A percentile compares a stretch with the other conserved stretches of the same genome.
These are phyloP conservation scores for Barbatosphaeria neglecta DNA, from an alignment of 495 filamentous ascomycete species.

Conservation along the genomic window DNA sequence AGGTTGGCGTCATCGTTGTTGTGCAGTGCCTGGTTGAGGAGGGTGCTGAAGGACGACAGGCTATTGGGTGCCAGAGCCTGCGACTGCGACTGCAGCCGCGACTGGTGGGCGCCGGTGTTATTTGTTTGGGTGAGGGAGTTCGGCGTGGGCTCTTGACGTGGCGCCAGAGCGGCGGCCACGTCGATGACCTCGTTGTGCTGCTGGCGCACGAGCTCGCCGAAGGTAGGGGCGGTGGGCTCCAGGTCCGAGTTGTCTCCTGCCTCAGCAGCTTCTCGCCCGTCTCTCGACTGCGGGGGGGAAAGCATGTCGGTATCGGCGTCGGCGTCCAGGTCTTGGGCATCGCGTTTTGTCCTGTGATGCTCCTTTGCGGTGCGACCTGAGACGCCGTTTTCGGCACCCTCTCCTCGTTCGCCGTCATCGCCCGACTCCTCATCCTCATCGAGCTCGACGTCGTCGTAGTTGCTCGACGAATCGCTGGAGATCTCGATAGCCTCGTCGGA, in stretches of 20 bases:
- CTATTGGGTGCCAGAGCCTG: conserved; percentile 41
- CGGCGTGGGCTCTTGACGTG: conserved; percentile 18
- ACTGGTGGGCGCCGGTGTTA: neutral
- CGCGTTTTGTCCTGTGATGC: conserved; percentile 16
- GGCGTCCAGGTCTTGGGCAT: conserved; percentile 24
- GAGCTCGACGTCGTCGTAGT: conserved; percentile 21
- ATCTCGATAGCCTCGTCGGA: conserved; percentile 35
- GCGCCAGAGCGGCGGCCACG: conserved; percentile 50
- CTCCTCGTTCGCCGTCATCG: conserved; percentile 3
- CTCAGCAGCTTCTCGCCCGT: conserved; percentile 29
- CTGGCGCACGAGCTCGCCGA: conserved; percentile 74
- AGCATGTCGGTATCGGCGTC: conserved; percentile 13
- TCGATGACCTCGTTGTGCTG: conserved; percentile 71
- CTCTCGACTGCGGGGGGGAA: conserved; percentile 3
- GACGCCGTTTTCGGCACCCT: neutral
- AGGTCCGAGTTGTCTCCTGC: conserved; percentile 31
- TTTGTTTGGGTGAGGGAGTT: conserved; percentile 6
- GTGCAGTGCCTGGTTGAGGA: conserved; percentile 82
- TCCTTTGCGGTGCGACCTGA: neutral
- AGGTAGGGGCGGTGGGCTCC: conserved; percentile 51
- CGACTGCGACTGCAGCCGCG: conserved; percentile 23
- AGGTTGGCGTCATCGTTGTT: conserved; percentile 82
- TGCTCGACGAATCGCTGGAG: conserved; percentile 41
- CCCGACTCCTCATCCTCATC: conserved; percentile 19
- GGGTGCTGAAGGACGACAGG: conserved; percentile 74